These are phyloP conservation scores for Chrysoporthe austroafricana DNA, from an alignment of 2,329 filamentous ascomycete species.

Conservation along the genomic window DNA sequence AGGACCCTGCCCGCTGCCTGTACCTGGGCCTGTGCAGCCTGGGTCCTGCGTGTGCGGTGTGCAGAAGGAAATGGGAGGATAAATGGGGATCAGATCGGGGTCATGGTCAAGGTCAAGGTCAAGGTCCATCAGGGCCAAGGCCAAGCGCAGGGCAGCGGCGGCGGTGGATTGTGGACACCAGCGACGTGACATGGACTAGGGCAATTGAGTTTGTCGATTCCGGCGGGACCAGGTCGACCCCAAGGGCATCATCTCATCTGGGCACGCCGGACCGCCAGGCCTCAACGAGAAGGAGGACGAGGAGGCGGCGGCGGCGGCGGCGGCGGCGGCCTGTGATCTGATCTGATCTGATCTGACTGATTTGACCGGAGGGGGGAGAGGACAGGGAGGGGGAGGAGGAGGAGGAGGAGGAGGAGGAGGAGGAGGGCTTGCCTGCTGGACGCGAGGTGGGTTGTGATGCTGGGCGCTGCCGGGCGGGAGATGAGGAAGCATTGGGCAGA, in stretches of 20 bases:
- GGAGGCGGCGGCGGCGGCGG: neutral
- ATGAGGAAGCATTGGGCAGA: slow-evolving; percentile 6
- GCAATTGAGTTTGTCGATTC: slow-evolving; percentile 4
- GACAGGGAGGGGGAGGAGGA: neutral
- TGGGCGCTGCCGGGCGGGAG: slow-evolving; percentile 6
- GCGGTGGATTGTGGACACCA: slow-evolving; percentile 9
- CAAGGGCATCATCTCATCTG: neutral
- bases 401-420: neutral
- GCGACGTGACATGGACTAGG: slow-evolving; percentile 18
- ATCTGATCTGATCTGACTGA: neutral
- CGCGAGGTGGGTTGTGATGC: neutral
- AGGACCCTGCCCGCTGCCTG: neutral
- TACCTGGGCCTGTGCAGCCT: slow-evolving; percentile 1
- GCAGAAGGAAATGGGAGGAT: slow-evolving; percentile 8
- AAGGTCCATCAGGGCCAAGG: neutral
- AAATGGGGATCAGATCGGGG: slow-evolving; percentile 14
- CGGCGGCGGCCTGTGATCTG: neutral
- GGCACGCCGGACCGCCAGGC: neutral
- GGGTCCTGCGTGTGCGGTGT: slow-evolving; percentile 9
- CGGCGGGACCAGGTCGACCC: neutral
- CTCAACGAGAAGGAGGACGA: neutral
- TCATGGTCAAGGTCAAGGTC: slow-evolving; percentile 10
- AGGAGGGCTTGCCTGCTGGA: slow-evolving; percentile 7
- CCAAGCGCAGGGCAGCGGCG: slow-evolving; percentile 14
- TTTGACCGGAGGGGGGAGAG: neutral